Base-by-base conservation (phyloP, 2,329 filamentous ascomycete species). In the Colletotrichum sp. region DNA sequence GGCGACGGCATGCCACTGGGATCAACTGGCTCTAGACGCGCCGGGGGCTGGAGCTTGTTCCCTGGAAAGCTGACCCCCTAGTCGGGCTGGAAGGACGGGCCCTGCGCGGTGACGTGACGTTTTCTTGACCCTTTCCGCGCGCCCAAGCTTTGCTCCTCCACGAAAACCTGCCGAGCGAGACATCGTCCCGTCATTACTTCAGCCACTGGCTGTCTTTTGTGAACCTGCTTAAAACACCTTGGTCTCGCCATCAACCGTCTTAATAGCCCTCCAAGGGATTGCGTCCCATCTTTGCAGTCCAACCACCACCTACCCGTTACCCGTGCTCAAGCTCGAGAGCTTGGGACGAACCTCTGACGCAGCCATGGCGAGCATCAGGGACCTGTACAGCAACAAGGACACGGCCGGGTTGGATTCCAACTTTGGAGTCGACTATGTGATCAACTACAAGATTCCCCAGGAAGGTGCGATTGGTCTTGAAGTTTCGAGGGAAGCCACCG, bases 341-440 rank as follows among this genome's bases (percentile, higher is more conserved):
- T 74, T 69, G 74, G 49, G 74, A 74, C 74, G 70, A 69, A 66
- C 57, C 26, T 49, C 64, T 55, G 44, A 57, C 57, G 34, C 59
- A 67, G 60, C 55, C 15, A 78, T 78, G 77, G 77, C 77, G 49
- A 77, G 72, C 62, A 60, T 78, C 52, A 70, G 67, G 24, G 68
- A 71, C 62, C 72, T 78, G 13, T 77, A 77, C 59, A 76, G 77
- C 62, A 69, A 69, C 16, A 68, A 76, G 60, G 64, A 77, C 67
- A 64, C 71, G 44, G 66, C 76, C n/a, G 77, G 77, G 36, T 69
- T 77, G 34, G 72, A 76, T 34, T 70, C 68, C 21, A 78, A 78
- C 62, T 77, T 76, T 72, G 72, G 95, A 70, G 95, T 98, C 76
- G 96, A 98, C 88, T 98, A 95, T 89, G 95, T 98, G 73, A 90